phyloP scores from a whole-genome alignment of 768 basidiomycete genomes.

The Mycena rebaudengoi region DNA sequence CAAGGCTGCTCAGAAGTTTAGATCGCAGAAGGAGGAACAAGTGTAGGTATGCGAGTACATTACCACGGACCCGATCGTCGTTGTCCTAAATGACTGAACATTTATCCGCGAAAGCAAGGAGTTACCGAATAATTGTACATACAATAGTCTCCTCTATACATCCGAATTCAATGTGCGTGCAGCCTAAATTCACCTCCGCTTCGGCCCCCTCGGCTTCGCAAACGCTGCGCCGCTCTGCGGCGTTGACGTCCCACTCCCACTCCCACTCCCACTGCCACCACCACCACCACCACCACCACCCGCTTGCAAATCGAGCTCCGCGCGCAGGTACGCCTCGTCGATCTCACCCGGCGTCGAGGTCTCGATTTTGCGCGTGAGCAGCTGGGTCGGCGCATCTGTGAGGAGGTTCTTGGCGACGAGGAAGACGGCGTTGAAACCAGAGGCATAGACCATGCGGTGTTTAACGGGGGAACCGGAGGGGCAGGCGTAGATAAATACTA shows the following conservation, averaged over 20 bases:
- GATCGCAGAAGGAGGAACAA: too few species aligned
- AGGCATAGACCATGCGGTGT: slow-evolving; percentile 89
- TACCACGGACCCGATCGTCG: too few species aligned
- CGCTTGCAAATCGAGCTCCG: slow-evolving; percentile 62
- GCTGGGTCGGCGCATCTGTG: slow-evolving; percentile 47
- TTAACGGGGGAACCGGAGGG: slow-evolving; percentile 84
- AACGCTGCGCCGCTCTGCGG: slow-evolving; percentile 48
- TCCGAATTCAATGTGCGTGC: too few species aligned
- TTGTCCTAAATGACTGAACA: too few species aligned
- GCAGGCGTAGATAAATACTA: slow-evolving; percentile 94
- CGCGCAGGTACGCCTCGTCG: slow-evolving; percentile 65
- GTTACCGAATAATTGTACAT: too few species aligned
- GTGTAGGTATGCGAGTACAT: too few species aligned
- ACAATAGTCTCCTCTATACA: too few species aligned
- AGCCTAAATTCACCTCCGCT: too few species aligned
- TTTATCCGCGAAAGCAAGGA: too few species aligned
- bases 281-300: too few species aligned
- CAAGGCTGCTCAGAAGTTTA: too few species aligned
- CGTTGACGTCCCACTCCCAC: slow-evolving; percentile 24
- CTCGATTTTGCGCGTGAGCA: slow-evolving; percentile 73
- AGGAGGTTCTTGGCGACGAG: slow-evolving; percentile 63
- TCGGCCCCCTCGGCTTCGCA: slow-evolving; percentile 75
- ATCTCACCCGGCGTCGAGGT: slow-evolving; percentile 84
- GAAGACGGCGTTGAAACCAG: slow-evolving; percentile 66
- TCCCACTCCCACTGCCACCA: too few species aligned